These are phyloP conservation scores for Fremontodendron californicum DNA, from an alignment of 345 rosid species.

Conservation along the genomic window DNA sequence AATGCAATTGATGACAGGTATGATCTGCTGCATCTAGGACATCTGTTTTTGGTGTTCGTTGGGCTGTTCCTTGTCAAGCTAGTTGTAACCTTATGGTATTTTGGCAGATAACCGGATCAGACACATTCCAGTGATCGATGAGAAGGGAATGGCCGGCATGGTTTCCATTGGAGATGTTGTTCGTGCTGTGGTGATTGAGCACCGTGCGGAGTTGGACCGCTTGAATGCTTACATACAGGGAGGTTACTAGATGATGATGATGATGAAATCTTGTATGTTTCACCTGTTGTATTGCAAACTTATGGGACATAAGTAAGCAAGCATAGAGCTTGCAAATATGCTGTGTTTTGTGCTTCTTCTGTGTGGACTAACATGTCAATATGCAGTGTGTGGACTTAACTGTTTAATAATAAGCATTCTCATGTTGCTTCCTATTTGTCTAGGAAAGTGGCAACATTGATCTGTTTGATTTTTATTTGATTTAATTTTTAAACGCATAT, in stretches of 20 bases:
- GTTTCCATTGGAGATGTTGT: constrained; percentile 99
- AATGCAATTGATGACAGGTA: constrained; percentile 99
- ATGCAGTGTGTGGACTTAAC: constrained; percentile 11
- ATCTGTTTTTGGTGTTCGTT: not conserved
- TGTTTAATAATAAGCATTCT: not conserved
- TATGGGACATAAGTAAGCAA: constrained; percentile 10
- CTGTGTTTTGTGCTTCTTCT: constrained; percentile 4
- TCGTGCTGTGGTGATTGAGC: constrained; percentile 95
- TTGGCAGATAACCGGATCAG: constrained; percentile 84
- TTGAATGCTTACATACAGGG: constrained; percentile 90
- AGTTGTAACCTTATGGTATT: constrained; percentile 6
- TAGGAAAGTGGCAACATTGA: not conserved
- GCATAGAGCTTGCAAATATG: constrained; percentile 9
- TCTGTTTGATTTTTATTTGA: not conserved
- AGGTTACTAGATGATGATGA: constrained; percentile 65
- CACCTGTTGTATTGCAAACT: not conserved
- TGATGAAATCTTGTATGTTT: constrained; percentile 12
- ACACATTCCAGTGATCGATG: constrained; percentile 86
- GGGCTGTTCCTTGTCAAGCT: not conserved
- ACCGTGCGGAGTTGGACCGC: constrained; percentile 87
- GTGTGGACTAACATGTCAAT: constrained; percentile 4
- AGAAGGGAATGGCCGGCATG: constrained; percentile 91
- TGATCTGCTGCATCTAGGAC: not conserved
- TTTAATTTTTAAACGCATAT: no score
- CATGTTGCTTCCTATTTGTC: constrained; percentile 5